These are phyloP conservation scores for Orbilia oligospora DNA, from an alignment of 2,329 filamentous ascomycete species.

Conservation along the genomic window DNA sequence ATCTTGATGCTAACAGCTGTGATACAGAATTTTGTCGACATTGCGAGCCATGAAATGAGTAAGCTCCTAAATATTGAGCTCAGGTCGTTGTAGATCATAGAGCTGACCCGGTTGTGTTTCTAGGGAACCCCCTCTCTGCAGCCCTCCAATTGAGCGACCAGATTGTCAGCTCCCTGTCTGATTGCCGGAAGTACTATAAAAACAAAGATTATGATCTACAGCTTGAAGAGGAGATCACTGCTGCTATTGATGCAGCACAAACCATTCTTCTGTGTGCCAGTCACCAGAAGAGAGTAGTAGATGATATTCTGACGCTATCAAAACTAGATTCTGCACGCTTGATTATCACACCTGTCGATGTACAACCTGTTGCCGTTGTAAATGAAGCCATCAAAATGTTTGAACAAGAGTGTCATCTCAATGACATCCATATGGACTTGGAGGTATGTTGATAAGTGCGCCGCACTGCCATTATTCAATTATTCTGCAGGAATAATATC, in stretches of 20 bases:
- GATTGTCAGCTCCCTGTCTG: conserved; percentile 68
- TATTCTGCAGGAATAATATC: not conserved
- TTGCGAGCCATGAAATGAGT: conserved; percentile 67
- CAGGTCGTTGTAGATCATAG: conserved; percentile 1
- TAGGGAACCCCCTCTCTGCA: conserved; percentile 82
- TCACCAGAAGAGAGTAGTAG: conserved; percentile 81
- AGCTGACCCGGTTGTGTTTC: conserved; percentile 71
- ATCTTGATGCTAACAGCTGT: conserved; percentile 7
- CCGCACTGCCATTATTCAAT: too few relatives aligned
- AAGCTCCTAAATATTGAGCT: not conserved
- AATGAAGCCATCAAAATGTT: conserved; percentile 66
- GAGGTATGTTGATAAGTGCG: conserved; percentile 28
- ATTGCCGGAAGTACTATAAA: conserved; percentile 43
- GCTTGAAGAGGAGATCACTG: conserved; percentile 39
- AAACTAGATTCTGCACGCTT: conserved; percentile 77
- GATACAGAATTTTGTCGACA: conserved; percentile 80
- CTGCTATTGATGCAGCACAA: conserved; percentile 78
- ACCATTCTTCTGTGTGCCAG: conserved; percentile 84
- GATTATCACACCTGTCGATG: conserved; percentile 74
- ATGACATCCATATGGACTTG: conserved; percentile 46
- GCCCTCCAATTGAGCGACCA: conserved; percentile 83
- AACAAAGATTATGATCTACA: conserved; percentile 62
- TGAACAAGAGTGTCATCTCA: conserved; percentile 45
- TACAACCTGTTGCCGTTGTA: conserved; percentile 78
- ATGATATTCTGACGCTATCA: conserved; percentile 77